These are phyloP conservation scores for Plasmopara muralis DNA, from an alignment of 352 stramenopile species.

Conservation along the genomic window DNA sequence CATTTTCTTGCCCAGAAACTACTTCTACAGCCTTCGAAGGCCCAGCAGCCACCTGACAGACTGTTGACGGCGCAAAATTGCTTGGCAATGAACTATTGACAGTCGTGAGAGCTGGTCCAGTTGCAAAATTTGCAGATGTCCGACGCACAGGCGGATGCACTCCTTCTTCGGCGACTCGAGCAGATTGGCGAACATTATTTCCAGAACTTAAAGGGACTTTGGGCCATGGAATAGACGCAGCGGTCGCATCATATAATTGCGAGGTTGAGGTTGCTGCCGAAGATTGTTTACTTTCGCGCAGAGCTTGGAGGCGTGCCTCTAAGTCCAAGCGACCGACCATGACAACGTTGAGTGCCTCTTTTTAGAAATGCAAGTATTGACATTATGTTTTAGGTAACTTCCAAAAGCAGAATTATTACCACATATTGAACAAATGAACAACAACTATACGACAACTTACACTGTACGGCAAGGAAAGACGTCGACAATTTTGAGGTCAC, in stretches of 20 bases:
- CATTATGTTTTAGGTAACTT: too few species aligned
- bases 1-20: constrained; percentile 12
- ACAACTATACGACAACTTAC: too few species aligned
- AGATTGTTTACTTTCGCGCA: constrained; percentile 33
- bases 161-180: constrained; percentile 4
- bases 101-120: constrained; percentile 1
- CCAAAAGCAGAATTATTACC: too few species aligned
- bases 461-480: too few species aligned
- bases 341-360: too few species aligned
- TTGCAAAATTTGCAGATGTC: constrained; percentile 1
- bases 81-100: constrained; percentile 11
- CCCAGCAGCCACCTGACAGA: constrained; percentile 4
- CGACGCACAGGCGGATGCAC: constrained; percentile 9
- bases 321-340: constrained; percentile 40
- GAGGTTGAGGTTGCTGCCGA: constrained; percentile 1
- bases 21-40: neutral
- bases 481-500: too few species aligned
- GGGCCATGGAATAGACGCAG: constrained; percentile 21
- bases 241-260: constrained; percentile 2
- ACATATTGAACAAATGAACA: too few species aligned
- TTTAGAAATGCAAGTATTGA: too few species aligned
- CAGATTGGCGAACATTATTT: constrained; percentile 3
- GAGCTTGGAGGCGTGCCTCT: constrained; percentile 48
- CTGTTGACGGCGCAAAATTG: constrained; percentile 1
- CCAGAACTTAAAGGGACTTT: constrained; percentile 15